Conservation (phyloP, 2,329 filamentous ascomycete species). For the Gaeumannomyces sp. region DNA sequence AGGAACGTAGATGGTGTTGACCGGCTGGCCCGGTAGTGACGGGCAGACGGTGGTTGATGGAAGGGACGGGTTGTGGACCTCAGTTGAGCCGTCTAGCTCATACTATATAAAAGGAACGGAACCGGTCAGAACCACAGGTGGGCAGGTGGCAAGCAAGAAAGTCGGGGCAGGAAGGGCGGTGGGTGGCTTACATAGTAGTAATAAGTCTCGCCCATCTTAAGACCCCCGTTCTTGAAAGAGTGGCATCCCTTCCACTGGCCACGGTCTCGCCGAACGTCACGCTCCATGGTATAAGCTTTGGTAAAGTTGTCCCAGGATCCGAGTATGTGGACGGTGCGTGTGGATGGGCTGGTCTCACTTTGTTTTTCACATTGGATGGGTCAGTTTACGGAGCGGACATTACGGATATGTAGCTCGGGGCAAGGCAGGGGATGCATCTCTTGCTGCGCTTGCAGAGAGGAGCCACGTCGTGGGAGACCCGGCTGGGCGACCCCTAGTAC, state of each 20-base stretch:
- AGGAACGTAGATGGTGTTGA: constrained; percentile 81
- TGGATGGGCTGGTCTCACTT: constrained; percentile 33
- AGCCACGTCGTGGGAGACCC: not conserved
- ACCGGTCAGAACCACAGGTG: constrained; percentile 7
- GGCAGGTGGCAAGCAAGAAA: constrained; percentile 1
- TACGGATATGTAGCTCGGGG: not conserved
- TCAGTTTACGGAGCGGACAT: constrained; percentile 1
- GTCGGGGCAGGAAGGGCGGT: constrained; percentile 17
- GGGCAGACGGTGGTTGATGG: constrained; percentile 76
- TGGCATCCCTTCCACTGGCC: constrained; percentile 85
- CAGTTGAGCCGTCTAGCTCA: constrained; percentile 70
- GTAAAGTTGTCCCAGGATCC: constrained; percentile 96
- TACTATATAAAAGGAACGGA: constrained; percentile 50
- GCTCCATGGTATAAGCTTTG: constrained; percentile 71
- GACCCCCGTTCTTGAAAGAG: constrained; percentile 72
- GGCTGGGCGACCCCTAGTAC: not conserved
- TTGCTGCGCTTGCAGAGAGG: not conserved
- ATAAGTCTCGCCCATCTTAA: constrained; percentile 90
- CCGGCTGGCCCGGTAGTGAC: constrained; percentile 76
- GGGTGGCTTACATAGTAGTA: constrained; percentile 79
- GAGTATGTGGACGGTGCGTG: constrained; percentile 69
- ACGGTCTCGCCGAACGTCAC: constrained; percentile 66
- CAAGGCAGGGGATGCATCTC: not conserved
- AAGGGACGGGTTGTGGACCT: constrained; percentile 66
- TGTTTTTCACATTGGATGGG: constrained; percentile 3